phyloP scores from a whole-genome alignment of 768 basidiomycete species.

The Russula griseocarnosa region DNA sequence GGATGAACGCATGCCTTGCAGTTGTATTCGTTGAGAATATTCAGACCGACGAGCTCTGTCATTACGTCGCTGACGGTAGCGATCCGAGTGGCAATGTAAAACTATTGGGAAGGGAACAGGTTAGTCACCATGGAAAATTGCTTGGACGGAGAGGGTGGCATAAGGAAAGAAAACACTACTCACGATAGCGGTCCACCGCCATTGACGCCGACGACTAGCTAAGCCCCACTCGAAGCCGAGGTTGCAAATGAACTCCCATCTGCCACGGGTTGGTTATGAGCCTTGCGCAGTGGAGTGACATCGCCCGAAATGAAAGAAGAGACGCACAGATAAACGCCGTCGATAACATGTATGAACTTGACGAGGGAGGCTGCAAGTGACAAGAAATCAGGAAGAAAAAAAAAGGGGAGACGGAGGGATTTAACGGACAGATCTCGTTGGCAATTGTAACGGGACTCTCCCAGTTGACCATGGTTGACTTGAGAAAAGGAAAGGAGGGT shows the following conservation, averaged over 20 bases:
- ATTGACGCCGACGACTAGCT: slow-evolving; percentile 16
- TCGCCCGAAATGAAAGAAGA: background rate
- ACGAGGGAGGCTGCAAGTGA: slow-evolving; percentile 13
- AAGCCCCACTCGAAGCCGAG: slow-evolving; percentile 25
- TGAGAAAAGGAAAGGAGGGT: background rate
- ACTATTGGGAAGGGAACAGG: background rate
- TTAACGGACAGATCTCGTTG: slow-evolving; percentile 11
- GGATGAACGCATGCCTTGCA: slow-evolving; percentile 13
- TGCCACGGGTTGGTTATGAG: background rate
- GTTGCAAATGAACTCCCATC: slow-evolving; percentile 27
- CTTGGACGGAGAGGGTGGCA: background rate
- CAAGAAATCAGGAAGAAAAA: no score
- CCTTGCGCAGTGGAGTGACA: no score
- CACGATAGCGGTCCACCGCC: slow-evolving; percentile 24
- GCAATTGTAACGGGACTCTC: slow-evolving; percentile 13
- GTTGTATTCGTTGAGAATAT: slow-evolving; percentile 10
- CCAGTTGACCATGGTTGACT: slow-evolving; percentile 25
- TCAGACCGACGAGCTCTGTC: slow-evolving; percentile 21
- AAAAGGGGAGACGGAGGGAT: background rate
- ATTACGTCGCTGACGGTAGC: slow-evolving; percentile 10
- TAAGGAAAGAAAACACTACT: background rate
- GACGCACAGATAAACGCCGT: slow-evolving; percentile 27
- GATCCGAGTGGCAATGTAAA: slow-evolving; percentile 20
- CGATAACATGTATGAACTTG: slow-evolving; percentile 25
- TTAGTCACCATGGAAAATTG: background rate